Evolutionary conservation across 345 rosid genomes (phyloP).

Genomic region (Bruguiera gymnorhiza): DNA sequence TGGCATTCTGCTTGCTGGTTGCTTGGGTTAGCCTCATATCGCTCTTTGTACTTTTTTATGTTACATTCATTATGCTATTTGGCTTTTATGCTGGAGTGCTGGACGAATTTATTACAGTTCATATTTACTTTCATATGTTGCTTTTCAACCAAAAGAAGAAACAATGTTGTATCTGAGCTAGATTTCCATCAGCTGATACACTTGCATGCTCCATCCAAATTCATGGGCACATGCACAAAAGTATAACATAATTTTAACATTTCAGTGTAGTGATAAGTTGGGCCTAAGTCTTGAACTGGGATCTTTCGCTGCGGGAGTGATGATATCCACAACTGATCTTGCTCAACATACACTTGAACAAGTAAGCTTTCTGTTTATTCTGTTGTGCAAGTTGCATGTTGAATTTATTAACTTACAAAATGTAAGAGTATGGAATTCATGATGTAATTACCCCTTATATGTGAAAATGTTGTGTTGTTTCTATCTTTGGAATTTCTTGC

Average conservation of each 20-base stretch:
- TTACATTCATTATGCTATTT: background rate
- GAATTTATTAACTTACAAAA: background rate
- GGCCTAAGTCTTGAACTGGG: conserved; percentile 97
- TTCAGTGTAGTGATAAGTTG: conserved; percentile 96
- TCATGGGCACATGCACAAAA: conserved; percentile 54
- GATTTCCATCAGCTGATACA: background rate
- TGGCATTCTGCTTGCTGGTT: conserved; percentile 97
- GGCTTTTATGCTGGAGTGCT: background rate
- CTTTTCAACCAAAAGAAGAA: background rate
- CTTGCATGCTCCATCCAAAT: conserved; percentile 34
- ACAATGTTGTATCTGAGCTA: background rate
- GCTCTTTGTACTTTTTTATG: conserved; percentile 14
- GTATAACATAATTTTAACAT: conserved; percentile 19
- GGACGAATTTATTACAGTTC: background rate
- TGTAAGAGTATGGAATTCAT: background rate
- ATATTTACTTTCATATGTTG: background rate
- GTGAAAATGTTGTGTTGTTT: background rate
- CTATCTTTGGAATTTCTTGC: background rate
- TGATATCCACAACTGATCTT: conserved; percentile 97
- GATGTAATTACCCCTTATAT: background rate
- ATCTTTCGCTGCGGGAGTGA: conserved; percentile 97
- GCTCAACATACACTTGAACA: conserved; percentile 95
- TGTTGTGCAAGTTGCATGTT: conserved; percentile 4
- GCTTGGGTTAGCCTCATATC: conserved; percentile 76
- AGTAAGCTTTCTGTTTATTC: conserved; percentile 40